Base-by-base conservation (phyloP, 176 grass and related monocot species). In the Oryza meyeriana region DNA sequence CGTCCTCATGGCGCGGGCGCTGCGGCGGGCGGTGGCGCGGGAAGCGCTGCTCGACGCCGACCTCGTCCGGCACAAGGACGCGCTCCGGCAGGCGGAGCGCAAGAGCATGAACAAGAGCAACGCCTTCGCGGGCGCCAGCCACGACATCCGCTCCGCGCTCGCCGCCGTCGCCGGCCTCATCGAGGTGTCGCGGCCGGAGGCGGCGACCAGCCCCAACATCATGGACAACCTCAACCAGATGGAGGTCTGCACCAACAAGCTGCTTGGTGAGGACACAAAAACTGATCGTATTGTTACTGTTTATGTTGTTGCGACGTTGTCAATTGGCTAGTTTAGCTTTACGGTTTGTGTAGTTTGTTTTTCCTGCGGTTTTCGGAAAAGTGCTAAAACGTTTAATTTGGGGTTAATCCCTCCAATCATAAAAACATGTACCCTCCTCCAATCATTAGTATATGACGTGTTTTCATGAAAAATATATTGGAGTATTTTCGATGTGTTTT, bases 81-180 rank as follows among this genome's bases (percentile, higher is more conserved):
- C 77, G 41, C 88, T 92, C 17, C 80, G 78, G 52, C 94, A 94
- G 58, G 92, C 90, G 28, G 95, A 97, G 77, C 85, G 86, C 59
- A 97, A 92, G 74, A 92, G 88, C 65, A 90, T 94, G 94, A 97
- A 97, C 73, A 97, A 97, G 77, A 97, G 85, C 79, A 86, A 94
- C n/a, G 88, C 95, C 18, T 89, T 97, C 47, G 78, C 84, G 28
- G 78, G 78, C 30, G 90, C 90, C 29, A 97, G 88, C 67, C 95
- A 97, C 18, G 92, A 97, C 59, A 85, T 92, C 17, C 88, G 90
- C 1, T 92, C 88, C 22, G 66, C 88, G 28, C 86, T 97, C 0
- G 57, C 86, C 5, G 80, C 69, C 40, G 85, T 97, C 6, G 45
- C 61, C 16, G 85, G 87, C 0, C 69, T 97, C 18, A 59, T 97